Base-by-base conservation (phyloP, 2,329 filamentous ascomycete genomes). In the Exophiala viscosa region DNA sequence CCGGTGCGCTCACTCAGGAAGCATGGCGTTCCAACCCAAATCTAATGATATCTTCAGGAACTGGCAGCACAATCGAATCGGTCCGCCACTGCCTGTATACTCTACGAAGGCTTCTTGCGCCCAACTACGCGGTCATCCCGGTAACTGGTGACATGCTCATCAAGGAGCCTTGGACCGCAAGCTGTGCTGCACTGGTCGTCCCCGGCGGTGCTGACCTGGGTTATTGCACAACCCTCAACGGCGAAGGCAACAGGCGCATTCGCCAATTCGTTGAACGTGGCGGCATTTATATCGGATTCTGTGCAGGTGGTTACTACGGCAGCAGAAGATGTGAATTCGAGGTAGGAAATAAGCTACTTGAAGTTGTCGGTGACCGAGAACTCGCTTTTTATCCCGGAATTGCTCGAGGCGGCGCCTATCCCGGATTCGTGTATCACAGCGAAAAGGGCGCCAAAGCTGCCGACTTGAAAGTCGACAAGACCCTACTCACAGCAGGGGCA, bases 281-380 rank as follows among this genome's bases (percentile, higher is more conserved):
- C 23, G 93, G 93, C 13, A 77, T 81, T 0, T 99, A 93, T 66
- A 79, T 99, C 1, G 93, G 93, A 0, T 85, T 99, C 63, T 99
- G 93, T 67, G 93, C 93, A 2, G 93, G 93, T 4, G 93, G 87
- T 9, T 99, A 99, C 72, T 99, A 96, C 64, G 93, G 87, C 17
- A 84, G 80, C 60, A 76, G 78, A 35, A 79, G 78, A 58, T 96
- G 92, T 66, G 93, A 99, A 68, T 99, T 97, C 59, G 92, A 97
- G 71, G 85, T 93, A 10, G 90, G 90, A 2, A 84, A 93, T 65
- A 80, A 79, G 60, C 78, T 80, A 1, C 80, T 97, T 73, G 89
- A 95, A 66, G 92, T 99, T 2, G 74, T 95, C 23, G 93, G 93
- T 0, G 79, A 84, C 41, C 79, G 93, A 35, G 93, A 99, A 68